phyloP scores from a whole-genome alignment of 495 filamentous ascomycete species.

The Aspergillus kassunensis region DNA sequence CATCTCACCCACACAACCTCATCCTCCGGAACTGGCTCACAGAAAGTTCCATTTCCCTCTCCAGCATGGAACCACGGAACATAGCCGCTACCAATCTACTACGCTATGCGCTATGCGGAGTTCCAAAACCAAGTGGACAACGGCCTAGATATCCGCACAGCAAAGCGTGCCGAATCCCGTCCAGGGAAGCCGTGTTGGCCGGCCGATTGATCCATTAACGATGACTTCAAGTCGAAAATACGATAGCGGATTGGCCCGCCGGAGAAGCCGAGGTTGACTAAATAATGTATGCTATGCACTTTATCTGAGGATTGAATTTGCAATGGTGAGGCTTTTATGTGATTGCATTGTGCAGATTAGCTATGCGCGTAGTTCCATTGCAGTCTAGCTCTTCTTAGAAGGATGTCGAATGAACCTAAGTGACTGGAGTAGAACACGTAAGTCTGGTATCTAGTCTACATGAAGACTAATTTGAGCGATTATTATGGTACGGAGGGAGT shows the following conservation, averaged over 20 bases:
- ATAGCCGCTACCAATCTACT: no score
- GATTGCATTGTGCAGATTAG: not conserved
- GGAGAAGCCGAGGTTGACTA: no score
- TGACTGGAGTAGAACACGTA: not conserved
- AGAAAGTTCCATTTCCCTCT: not conserved
- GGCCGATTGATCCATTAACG: no score
- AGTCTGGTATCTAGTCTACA: not conserved
- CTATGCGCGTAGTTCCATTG: no score
- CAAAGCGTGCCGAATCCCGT: conserved; percentile 17
- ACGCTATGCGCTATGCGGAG: no score
- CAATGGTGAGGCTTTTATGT: not conserved
- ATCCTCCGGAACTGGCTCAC: not conserved
- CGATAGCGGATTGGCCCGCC: no score
- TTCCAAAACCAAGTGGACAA: no score
- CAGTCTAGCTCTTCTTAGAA: no score
- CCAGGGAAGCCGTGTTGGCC: conserved; percentile 8
- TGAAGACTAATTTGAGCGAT: not conserved
- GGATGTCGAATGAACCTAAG: no score
- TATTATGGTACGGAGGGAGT: not conserved
- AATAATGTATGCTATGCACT: not conserved
- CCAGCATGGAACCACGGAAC: not conserved
- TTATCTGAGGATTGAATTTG: not conserved
- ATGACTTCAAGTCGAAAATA: no score
- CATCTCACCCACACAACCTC: not conserved
- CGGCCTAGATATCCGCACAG: not conserved